Evolutionary conservation across 768 basidiomycete species (phyloP).

Genomic region (Boletus patriciae): DNA sequence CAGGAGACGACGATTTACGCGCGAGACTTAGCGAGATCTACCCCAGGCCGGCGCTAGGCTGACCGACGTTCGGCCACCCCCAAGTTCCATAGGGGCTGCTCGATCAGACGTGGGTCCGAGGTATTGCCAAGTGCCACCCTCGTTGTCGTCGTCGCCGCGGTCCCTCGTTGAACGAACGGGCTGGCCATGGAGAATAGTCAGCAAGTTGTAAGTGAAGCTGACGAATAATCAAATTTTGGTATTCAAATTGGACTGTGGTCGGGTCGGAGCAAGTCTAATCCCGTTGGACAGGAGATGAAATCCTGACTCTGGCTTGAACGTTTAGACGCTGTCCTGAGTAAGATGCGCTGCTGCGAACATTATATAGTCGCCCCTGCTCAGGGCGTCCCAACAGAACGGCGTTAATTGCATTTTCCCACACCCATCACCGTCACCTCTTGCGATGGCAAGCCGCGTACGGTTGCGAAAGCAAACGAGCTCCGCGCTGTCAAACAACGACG

Average conservation of each 20-base stretch:
- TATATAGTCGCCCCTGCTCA: background rate
- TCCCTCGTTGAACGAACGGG: background rate
- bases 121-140: too few relatives aligned
- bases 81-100: too few relatives aligned
- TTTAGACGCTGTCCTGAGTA: background rate
- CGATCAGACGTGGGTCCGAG: too few relatives aligned
- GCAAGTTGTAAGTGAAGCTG: too few relatives aligned
- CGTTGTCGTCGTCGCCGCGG: background rate
- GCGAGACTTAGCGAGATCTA: too few relatives aligned
- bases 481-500: slow-evolving; percentile 18
- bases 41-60: too few relatives aligned
- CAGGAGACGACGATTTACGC: too few relatives aligned
- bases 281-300: background rate
- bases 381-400: too few relatives aligned
- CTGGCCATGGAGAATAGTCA: too few relatives aligned
- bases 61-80: too few relatives aligned
- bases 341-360: too few relatives aligned
- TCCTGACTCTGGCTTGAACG: background rate
- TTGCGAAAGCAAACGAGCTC: slow-evolving; percentile 19
- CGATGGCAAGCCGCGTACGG: slow-evolving; percentile 28
- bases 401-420: slow-evolving; percentile 19
- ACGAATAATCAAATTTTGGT: background rate
- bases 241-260: background rate
- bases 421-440: slow-evolving; percentile 14
- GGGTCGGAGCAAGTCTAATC: background rate